These are phyloP conservation scores for Magnaporthiopsis incrustans DNA, from an alignment of 2,329 filamentous ascomycete species.

Conservation along the genomic window DNA sequence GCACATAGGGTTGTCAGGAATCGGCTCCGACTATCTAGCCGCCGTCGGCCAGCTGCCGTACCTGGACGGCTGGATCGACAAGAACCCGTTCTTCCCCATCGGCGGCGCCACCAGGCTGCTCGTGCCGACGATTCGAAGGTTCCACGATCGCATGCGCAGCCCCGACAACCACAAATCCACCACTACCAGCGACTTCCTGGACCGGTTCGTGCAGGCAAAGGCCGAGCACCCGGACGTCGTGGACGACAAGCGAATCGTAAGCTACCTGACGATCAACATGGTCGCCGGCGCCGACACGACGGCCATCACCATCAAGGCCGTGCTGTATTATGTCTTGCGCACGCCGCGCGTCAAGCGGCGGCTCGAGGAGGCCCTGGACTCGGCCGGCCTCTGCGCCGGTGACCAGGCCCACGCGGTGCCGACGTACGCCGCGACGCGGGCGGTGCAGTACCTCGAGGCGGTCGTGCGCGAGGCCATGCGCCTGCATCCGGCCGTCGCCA, in stretches of 20 bases:
- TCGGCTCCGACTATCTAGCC: slow-evolving; percentile 21
- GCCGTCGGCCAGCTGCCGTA: slow-evolving; percentile 21
- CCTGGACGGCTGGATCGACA: slow-evolving; percentile 28
- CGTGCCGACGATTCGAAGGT: slow-evolving; percentile 19
- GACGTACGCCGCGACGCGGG: slow-evolving; percentile 14
- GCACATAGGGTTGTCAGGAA: slow-evolving; percentile 22
- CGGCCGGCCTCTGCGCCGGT: slow-evolving; percentile 9
- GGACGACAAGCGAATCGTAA: slow-evolving; percentile 26
- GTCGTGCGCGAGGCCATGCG: slow-evolving; percentile 43
- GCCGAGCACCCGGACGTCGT: slow-evolving; percentile 23
- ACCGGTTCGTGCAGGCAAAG: slow-evolving; percentile 32
- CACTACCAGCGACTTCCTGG: slow-evolving; percentile 24
- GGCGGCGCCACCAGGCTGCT: slow-evolving; percentile 12
- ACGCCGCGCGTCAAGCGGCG: slow-evolving; percentile 18
- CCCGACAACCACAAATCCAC: slow-evolving; percentile 16
- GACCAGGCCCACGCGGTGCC: not conserved
- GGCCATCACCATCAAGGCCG: slow-evolving; percentile 23
- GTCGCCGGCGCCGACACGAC: slow-evolving; percentile 27
- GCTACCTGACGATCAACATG: slow-evolving; percentile 26
- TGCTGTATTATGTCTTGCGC: slow-evolving; percentile 27
- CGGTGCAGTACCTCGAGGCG: slow-evolving; percentile 38
- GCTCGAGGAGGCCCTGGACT: slow-evolving; percentile 24
- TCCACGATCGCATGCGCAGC: slow-evolving; percentile 19
- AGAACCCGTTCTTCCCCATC: slow-evolving; percentile 28
- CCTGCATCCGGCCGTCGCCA: slow-evolving; percentile 38